A percentile compares a stretch with the other conserved stretches of the same genome.
phyloP scores from a whole-genome alignment of 768 basidiomycete genomes.

The Amanita jacksonii region DNA sequence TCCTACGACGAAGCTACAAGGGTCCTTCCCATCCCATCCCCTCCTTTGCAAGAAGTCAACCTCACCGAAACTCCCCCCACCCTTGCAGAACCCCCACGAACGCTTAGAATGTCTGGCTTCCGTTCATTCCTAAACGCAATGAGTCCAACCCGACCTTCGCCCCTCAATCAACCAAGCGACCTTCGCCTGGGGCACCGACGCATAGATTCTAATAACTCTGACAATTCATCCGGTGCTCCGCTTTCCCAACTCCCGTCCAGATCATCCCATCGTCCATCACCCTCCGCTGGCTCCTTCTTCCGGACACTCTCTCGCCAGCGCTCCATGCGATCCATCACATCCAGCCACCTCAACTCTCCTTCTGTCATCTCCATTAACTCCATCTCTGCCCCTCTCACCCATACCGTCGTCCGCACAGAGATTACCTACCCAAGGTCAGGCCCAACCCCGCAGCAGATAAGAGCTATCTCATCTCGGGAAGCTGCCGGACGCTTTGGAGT shows the following conservation, averaged over 20 bases:
- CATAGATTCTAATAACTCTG: conserved; percentile 21
- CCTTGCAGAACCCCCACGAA: conserved; percentile 12
- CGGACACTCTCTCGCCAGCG: conserved; percentile 41
- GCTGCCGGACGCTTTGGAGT: conserved; percentile 59
- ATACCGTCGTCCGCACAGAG: conserved; percentile 63
- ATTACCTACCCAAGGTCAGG: conserved; percentile 59
- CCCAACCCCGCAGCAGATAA: conserved; percentile 55
- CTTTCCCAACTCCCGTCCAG: conserved; percentile 19
- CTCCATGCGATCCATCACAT: conserved; percentile 30
- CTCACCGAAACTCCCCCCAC: conserved; percentile 13
- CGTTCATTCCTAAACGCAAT: conserved; percentile 26
- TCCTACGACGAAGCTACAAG: conserved; percentile 53
- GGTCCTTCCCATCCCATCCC: background rate
- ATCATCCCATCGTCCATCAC: conserved; percentile 22
- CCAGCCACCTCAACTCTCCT: conserved; percentile 44
- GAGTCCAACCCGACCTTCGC: conserved; percentile 23
- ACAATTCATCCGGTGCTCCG: conserved; percentile 14
- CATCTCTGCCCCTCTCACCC: conserved; percentile 68
- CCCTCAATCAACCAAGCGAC: conserved; percentile 14
- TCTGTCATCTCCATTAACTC: conserved; percentile 63
- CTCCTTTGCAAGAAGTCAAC: conserved; percentile 2
- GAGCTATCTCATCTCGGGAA: conserved; percentile 60
- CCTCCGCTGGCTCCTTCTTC: conserved; percentile 31
- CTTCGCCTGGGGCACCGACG: conserved; percentile 19
- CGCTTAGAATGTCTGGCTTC: conserved; percentile 35